phyloP scores from a whole-genome alignment of 2,329 filamentous ascomycete genomes.

The Colletotrichum sp. region DNA sequence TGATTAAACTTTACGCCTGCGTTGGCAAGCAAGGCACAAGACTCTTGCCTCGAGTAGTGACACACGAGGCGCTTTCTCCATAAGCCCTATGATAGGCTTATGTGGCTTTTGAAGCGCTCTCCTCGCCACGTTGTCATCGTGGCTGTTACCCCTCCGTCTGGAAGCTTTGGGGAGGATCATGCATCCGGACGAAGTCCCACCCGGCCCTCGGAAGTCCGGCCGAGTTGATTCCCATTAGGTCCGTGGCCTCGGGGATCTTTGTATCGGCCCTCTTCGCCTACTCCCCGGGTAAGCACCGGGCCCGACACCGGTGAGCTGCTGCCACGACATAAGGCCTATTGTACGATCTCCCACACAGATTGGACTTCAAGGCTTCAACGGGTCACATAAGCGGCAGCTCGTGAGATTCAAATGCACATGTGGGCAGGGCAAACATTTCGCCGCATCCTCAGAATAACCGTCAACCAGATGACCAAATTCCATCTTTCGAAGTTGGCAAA shows the following conservation, averaged over 20 bases:
- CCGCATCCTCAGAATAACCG: background rate
- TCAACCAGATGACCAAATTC: rapidly evolving
- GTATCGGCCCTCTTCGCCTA: background rate
- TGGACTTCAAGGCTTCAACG: background rate
- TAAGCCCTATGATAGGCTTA: background rate
- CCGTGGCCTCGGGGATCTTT: background rate
- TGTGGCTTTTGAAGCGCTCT: background rate
- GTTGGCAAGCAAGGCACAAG: background rate
- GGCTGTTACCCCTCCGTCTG: background rate
- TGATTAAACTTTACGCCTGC: background rate
- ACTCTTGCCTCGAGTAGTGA: background rate
- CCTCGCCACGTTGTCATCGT: background rate
- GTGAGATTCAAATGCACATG: background rate
- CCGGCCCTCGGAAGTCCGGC: background rate
- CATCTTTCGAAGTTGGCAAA: background rate
- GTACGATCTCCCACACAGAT: background rate
- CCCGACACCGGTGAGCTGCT: background rate
- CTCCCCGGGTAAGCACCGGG: background rate
- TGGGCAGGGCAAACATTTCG: background rate
- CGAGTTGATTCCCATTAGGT: background rate
- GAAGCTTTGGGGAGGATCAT: background rate
- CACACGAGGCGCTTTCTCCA: background rate
- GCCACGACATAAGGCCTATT: background rate
- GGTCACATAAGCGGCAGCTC: background rate
- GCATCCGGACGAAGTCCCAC: background rate